Evolutionary conservation across 441 rosid genomes (phyloP).

Genomic region (Adansonia gregorii): DNA sequence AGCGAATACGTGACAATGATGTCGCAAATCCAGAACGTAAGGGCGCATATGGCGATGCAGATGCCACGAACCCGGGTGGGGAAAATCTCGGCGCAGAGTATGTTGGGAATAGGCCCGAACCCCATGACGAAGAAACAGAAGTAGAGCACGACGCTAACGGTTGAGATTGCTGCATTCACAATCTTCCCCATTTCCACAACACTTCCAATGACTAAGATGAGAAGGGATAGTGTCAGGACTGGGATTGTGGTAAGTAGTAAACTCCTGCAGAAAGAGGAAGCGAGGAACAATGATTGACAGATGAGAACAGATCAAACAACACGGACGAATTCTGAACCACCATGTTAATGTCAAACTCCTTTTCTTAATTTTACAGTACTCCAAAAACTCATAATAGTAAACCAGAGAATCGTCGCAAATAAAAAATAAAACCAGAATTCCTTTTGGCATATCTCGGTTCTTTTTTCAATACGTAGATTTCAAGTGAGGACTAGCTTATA

Average conservation of each 20-base stretch:
- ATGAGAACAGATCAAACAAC: background rate
- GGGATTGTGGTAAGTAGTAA: slow-evolving; percentile 84
- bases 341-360: background rate
- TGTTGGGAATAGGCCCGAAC: slow-evolving; percentile 90
- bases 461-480: slow-evolving; percentile 1
- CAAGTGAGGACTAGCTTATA: background rate
- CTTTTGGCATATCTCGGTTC: background rate
- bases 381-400: background rate
- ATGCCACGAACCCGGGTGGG: slow-evolving; percentile 93
- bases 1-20: slow-evolving; percentile 79
- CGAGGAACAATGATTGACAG: background rate
- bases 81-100: slow-evolving; percentile 94
- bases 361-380: background rate
- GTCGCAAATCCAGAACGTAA: slow-evolving; percentile 78
- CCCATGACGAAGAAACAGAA: slow-evolving; percentile 95
- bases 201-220: slow-evolving; percentile 59
- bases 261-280: slow-evolving; percentile 52
- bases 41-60: slow-evolving; percentile 88
- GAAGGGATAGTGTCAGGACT: slow-evolving; percentile 60
- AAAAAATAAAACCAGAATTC: background rate
- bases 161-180: slow-evolving; percentile 72
- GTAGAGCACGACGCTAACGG: slow-evolving; percentile 71
- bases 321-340: background rate
- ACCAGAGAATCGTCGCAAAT: background rate
- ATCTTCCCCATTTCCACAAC: slow-evolving; percentile 53